phyloP scores from a whole-genome alignment of 2,329 filamentous ascomycete genomes.

The Bipolaris victoriae region DNA sequence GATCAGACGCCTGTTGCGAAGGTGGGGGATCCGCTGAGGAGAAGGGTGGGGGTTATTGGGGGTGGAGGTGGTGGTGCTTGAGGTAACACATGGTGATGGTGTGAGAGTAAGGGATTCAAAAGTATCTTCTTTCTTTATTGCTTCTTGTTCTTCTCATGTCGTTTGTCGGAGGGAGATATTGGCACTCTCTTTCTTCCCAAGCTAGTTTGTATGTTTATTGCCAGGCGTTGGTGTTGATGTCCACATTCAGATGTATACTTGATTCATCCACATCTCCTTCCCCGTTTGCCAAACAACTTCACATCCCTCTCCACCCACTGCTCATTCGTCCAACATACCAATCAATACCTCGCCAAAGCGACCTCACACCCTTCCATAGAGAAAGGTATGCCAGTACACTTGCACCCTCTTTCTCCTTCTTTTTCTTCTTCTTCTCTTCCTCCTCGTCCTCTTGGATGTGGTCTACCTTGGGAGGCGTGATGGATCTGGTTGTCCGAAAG shows the following conservation, averaged over 20 bases:
- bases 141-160: neutral
- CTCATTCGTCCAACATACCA: slow-evolving; percentile 4
- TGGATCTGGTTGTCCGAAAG: neutral
- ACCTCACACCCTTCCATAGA: slow-evolving; percentile 1
- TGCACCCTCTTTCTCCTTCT: neutral
- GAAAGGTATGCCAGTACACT: slow-evolving; percentile 6
- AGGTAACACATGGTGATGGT: neutral
- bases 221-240: neutral
- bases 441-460: neutral
- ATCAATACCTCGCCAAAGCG: slow-evolving; percentile 5
- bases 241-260: neutral
- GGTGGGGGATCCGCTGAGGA: slow-evolving; percentile 25
- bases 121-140: neutral
- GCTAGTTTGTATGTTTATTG: too few species aligned
- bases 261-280: neutral
- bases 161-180: too few species aligned
- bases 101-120: neutral
- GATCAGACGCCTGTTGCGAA: slow-evolving; percentile 35
- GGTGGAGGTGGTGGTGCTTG: slow-evolving; percentile 2
- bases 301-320: neutral
- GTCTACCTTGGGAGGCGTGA: neutral
- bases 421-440: neutral
- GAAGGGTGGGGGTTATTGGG: slow-evolving; percentile 31
- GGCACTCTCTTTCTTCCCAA: neutral
- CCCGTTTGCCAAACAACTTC: neutral